A percentile compares a stretch with the other conserved stretches of the same genome.
phyloP scores from a whole-genome alignment of 1,139 yeast genomes.

The Pneumocystis murina region DNA sequence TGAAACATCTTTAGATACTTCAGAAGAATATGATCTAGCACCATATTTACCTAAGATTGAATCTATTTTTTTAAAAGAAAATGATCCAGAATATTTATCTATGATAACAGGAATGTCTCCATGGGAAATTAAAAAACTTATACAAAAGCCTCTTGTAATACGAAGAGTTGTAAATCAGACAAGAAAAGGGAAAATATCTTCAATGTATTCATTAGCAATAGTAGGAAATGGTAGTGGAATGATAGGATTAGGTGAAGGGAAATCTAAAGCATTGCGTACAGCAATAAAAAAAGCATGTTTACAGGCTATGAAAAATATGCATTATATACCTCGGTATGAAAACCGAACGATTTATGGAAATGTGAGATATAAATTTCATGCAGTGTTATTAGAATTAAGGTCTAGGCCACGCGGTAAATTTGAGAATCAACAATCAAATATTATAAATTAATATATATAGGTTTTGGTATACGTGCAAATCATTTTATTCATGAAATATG shows the following conservation, averaged over 20 bases:
- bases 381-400: slow-evolving; percentile 65
- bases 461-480: slow-evolving; percentile 79
- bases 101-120: not conserved
- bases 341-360: slow-evolving; percentile 83
- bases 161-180: slow-evolving; percentile 83
- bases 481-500: slow-evolving; percentile 84
- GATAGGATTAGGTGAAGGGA: slow-evolving; percentile 92
- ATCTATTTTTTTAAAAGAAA: not conserved
- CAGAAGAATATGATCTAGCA: not conserved
- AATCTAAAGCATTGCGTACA: slow-evolving; percentile 62
- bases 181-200: slow-evolving; percentile 78
- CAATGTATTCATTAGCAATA: slow-evolving; percentile 71
- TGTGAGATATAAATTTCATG: slow-evolving; percentile 70
- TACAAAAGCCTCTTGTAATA: slow-evolving; percentile 6
- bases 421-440: not conserved
- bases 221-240: slow-evolving; percentile 91
- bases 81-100: not conserved
- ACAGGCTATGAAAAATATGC: slow-evolving; percentile 81
- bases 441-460: slow-evolving; percentile 1
- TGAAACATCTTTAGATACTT: not conserved
- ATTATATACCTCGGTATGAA: slow-evolving; percentile 73
- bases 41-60: not conserved
- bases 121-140: not conserved
- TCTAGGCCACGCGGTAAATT: slow-evolving; percentile 69
- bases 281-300: slow-evolving; percentile 82